Evolutionary conservation across 148 eudicot genomes (phyloP), one percentile per base, ranked within the genome.

Genomic region (Rhododendron kiyosumense): DNA sequence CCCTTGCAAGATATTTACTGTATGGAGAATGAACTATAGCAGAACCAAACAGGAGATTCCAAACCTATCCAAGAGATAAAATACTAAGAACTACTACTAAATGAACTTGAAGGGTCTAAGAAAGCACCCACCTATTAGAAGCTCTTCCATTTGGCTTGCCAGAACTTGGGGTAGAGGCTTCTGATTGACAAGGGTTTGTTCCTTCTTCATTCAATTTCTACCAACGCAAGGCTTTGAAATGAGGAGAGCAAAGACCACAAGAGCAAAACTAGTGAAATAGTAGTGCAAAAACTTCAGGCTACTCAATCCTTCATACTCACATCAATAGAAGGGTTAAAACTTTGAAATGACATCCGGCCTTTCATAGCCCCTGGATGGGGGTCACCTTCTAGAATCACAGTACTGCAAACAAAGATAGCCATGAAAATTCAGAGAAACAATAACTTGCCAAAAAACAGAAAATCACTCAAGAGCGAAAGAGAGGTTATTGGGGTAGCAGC

Each of bases 381-480:
- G 90, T 97, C 98, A 85, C 99, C 98, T 94, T 97, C 99, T 91
- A 89, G 80, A 74, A 97, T 91, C 85, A 97, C 98, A 86, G 93
- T 88, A 85, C 99, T 96, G 94, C 91, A 89, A 32, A 41, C n/a
- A 74, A 77, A 82, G 13, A 48, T 14, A 81, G 69, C 49, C 77
- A 63, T 12, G n/a, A 45, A 28, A 79, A 71, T 83, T 52, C 81
- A 79, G 30, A 32, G 17, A 4, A 41, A 76, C 54, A 51, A 10
- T n/a, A 45, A 8, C 22, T 9, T 79, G 49, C 61, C 13, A 48
- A 34, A 20, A 36, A 22, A 30, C 17, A 46, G 26, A 51, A 9
- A 65, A 43, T 83, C 24, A n/a, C 30, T 61, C 22, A 51, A 80
- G 83, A 20, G 28, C 69, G 34, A 18, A 11, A 30, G 9, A 22